These are phyloP conservation scores for Cercophora samala DNA, from an alignment of 495 filamentous ascomycete species.

Conservation along the genomic window DNA sequence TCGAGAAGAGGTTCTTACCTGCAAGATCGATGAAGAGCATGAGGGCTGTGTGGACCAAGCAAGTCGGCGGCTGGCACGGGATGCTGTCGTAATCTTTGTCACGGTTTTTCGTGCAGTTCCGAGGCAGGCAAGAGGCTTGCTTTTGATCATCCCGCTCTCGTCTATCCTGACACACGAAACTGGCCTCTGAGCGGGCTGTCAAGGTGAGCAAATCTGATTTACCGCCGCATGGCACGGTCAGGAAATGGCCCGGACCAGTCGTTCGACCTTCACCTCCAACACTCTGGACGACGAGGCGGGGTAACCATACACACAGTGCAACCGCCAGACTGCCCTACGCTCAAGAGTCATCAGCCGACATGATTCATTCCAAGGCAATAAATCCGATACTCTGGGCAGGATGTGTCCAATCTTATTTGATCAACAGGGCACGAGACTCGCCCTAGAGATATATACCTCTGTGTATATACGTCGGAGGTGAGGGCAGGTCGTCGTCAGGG, in stretches of 20 bases:
- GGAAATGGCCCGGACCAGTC: slow-evolving; percentile 13
- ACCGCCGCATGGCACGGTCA: slow-evolving; percentile 13
- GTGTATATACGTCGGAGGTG: slow-evolving; percentile 1
- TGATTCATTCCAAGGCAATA: too few species aligned
- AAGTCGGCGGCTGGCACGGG: background rate
- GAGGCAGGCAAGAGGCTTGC: background rate
- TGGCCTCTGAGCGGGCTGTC: slow-evolving; percentile 11
- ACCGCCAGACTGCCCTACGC: background rate
- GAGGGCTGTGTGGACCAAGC: background rate
- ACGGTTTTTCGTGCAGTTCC: slow-evolving; percentile 11
- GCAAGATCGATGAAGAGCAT: background rate
- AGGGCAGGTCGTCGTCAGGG: slow-evolving; percentile 6
- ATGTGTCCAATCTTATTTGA: background rate
- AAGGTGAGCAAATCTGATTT: slow-evolving; percentile 7
- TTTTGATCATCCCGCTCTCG: slow-evolving; percentile 1
- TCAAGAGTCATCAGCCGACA: background rate
- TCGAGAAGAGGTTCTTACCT: background rate
- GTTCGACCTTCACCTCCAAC: background rate
- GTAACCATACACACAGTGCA: background rate
- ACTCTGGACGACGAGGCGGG: background rate
- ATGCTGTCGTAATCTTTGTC: background rate
- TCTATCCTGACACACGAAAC: slow-evolving; percentile 14
- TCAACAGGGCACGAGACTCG: background rate
- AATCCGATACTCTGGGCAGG: background rate
- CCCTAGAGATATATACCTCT: background rate